These are phyloP conservation scores for Rosa multiflora DNA, from an alignment of 306 rosid genomes.

Conservation along the genomic window DNA sequence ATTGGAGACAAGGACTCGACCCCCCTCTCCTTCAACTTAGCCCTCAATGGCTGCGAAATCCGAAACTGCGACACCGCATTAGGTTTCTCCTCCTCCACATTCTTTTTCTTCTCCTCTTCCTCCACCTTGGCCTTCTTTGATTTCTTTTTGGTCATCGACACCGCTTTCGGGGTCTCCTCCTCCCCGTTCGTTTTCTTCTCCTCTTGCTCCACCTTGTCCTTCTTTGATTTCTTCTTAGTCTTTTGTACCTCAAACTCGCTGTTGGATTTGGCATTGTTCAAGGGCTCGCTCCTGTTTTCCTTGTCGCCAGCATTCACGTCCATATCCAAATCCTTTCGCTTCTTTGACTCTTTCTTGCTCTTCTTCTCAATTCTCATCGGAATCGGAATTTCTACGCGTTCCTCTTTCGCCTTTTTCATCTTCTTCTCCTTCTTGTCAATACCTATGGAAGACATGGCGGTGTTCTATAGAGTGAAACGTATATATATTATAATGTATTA, in stretches of 20 bases:
- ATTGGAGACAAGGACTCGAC: conserved; percentile 70
- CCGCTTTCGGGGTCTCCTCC: conserved; percentile 51
- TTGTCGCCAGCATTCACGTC: conserved; percentile 42
- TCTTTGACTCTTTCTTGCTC: conserved; percentile 37
- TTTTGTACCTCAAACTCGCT: neutral
- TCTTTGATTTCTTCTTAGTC: neutral
- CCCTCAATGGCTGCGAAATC: conserved; percentile 61
- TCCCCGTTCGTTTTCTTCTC: conserved; percentile 1
- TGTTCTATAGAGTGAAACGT: neutral
- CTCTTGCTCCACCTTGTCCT: conserved; percentile 24
- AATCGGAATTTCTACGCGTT: conserved; percentile 6
- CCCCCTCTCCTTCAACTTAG: conserved; percentile 64
- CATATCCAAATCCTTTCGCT: conserved; percentile 56
- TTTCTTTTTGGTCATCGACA: conserved; percentile 1
- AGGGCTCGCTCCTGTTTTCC: conserved; percentile 19
- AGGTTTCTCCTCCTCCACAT: conserved; percentile 40
- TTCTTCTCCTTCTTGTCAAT: conserved; percentile 42
- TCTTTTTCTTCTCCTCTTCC: conserved; percentile 27
- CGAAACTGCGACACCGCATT: conserved; percentile 62
- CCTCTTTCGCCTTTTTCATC: conserved; percentile 25
- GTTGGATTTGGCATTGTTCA: conserved; percentile 29
- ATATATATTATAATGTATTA: no score
- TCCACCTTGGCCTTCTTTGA: neutral
- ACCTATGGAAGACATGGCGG: neutral
- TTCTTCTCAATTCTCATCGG: conserved; percentile 24